Conservation (phyloP, 1,284 basidiomycete species). For the Xanthoconium separans region DNA sequence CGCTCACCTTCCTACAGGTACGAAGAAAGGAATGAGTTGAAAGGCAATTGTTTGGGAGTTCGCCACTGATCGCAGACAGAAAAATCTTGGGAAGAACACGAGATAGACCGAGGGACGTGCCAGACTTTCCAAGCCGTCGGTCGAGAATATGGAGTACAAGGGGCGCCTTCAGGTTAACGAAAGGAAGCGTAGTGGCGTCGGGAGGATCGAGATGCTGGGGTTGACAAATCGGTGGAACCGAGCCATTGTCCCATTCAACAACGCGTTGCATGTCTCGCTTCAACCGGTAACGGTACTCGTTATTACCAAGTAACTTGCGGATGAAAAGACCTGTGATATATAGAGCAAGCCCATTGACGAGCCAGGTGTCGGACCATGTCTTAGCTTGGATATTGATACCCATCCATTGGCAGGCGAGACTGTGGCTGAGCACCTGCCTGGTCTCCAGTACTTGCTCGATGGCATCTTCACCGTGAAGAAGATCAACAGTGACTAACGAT, state of each 20-base stretch:
- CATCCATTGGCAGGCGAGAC: constrained; percentile 94
- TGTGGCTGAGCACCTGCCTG: constrained; percentile 82
- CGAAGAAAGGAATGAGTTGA: constrained; percentile 91
- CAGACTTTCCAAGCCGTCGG: constrained; percentile 89
- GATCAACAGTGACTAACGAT: constrained; percentile 77
- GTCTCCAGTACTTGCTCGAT: constrained; percentile 96
- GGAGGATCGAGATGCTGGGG: constrained; percentile 85
- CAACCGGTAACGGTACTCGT: constrained; percentile 94
- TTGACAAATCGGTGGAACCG: constrained; percentile 92
- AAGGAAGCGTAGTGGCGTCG: constrained; percentile 72
- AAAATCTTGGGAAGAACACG: constrained; percentile 96
- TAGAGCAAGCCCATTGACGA: constrained; percentile 89
- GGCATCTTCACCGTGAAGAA: constrained; percentile 85
- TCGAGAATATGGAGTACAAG: constrained; percentile 96
- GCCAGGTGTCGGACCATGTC: constrained; percentile 95
- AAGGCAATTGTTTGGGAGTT: constrained; percentile 82
- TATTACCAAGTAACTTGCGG: constrained; percentile 88
- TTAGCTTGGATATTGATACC: constrained; percentile 97
- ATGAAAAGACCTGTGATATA: constrained; percentile 92
- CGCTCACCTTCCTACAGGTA: constrained; percentile 91
- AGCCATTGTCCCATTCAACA: constrained; percentile 83
- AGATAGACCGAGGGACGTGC: constrained; percentile 91
- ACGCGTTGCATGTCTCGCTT: constrained; percentile 98
- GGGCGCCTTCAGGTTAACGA: constrained; percentile 94
- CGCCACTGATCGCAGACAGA: constrained; percentile 90